phyloP scores from a whole-genome alignment of 2,329 filamentous ascomycete genomes.

The Cercospora canescens region DNA sequence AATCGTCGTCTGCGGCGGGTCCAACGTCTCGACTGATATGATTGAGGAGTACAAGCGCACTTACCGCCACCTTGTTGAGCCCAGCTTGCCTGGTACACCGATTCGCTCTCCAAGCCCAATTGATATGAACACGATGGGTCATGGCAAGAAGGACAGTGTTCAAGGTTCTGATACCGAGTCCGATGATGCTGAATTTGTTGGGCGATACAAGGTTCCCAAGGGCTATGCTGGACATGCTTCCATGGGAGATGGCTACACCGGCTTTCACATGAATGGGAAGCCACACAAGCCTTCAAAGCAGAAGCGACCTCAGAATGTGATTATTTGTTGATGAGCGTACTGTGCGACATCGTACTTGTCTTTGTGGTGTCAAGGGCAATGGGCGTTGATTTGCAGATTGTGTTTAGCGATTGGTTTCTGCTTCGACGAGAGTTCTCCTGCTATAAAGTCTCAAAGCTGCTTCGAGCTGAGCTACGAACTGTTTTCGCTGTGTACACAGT shows the following conservation, averaged over 20 bases:
- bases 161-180: neutral
- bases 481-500: neutral
- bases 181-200: neutral
- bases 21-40: slow-evolving; percentile 53
- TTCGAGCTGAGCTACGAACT: neutral
- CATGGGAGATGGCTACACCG: slow-evolving; percentile 7
- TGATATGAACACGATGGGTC: slow-evolving; percentile 2
- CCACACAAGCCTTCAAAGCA: neutral
- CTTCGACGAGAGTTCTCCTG: neutral
- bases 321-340: slow-evolving; percentile 10
- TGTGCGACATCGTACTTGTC: neutral
- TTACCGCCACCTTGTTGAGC: slow-evolving; percentile 29
- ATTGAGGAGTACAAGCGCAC: slow-evolving; percentile 50
- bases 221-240: slow-evolving; percentile 9
- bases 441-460: slow-evolving; percentile 1
- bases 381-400: neutral
- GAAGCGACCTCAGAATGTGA: slow-evolving; percentile 13
- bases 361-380: neutral
- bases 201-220: neutral
- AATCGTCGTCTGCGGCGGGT: slow-evolving; percentile 77
- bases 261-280: neutral
- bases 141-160: slow-evolving; percentile 4
- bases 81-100: slow-evolving; percentile 1
- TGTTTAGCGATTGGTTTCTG: neutral
- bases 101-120: slow-evolving; percentile 1